Conservation (phyloP, 805 yeast species). For the Kazachstania martiniae region DNA sequence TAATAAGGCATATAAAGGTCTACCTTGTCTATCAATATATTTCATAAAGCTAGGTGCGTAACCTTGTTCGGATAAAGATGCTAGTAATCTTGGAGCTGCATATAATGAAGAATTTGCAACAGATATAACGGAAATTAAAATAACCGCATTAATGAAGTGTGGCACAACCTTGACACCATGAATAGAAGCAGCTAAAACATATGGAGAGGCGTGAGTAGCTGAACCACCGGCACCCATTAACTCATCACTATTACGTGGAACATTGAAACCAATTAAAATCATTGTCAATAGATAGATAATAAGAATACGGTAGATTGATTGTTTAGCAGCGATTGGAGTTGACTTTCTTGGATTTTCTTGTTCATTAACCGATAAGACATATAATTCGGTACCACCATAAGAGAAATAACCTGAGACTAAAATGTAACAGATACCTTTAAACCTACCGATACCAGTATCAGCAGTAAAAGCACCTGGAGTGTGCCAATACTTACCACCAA, state of each 20-base stretch:
- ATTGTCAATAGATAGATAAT: background rate
- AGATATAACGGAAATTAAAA: background rate
- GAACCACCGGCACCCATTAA: background rate
- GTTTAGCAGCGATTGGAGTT: background rate
- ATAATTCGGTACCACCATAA: constrained; percentile 1
- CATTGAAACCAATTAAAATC: background rate
- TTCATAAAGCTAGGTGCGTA: background rate
- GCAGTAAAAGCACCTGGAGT: background rate
- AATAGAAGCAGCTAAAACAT: background rate
- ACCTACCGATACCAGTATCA: background rate
- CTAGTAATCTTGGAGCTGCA: background rate
- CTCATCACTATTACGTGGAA: background rate
- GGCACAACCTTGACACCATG: constrained; percentile 1
- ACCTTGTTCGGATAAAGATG: background rate
- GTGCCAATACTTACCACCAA: background rate
- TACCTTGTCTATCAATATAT: background rate
- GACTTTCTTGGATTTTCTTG: constrained; percentile 1
- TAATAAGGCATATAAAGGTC: background rate
- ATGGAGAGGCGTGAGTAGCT: background rate
- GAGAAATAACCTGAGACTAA: background rate
- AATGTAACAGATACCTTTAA: constrained; percentile 1
- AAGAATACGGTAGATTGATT: background rate
- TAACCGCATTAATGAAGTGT: background rate
- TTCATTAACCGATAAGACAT: background rate
- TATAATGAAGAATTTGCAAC: background rate